Evolutionary conservation across 495 filamentous ascomycete genomes (phyloP), one percentile per base, ranked within the genome.

Genomic region (Xanthoparmelia taractica): DNA sequence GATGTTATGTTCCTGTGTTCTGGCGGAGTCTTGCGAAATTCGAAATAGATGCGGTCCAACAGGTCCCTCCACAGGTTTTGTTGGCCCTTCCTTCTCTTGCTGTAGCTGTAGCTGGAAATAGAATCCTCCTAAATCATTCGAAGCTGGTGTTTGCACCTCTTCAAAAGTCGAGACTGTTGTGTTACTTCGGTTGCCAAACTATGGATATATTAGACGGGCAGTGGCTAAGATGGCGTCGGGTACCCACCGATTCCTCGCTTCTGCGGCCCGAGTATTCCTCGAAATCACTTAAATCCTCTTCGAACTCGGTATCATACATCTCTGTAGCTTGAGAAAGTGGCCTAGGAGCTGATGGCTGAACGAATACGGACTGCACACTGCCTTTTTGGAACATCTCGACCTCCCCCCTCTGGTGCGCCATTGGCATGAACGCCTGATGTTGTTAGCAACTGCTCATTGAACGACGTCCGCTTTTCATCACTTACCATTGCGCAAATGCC

Each of bases 41-140:
- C 90, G 82, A 75, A 97, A 97, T n/a, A 97, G 79, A 76, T 96
- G 92, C 4, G 92, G 92, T 7, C 92, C 92, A 65, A 78, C 80
- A 8, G 92, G 92, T 29, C 92, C 92, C 69, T 91, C 83, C 2
- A 91, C 86, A 41, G 84, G 77, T 69, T 85, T 87, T 59, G 76
- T 68, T 41, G 72, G 69, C 57, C 75, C 67, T 36, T 70, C 56
- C 56, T 73, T 72, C 1, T 74, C 68, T 66, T 73, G 69, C 36
- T 31, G 27, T 33, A 77, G 67, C 15, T 69, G 67, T 29, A 74
- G 60, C 20, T 79, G 76, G 55, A 85, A 85, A 56, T 79, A 69
- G 69, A 82, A 80, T 31, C 68, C 67, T 23, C 65, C 61, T 63
- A 76, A 69, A 36, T 68, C 69, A 61, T 76, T 77, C 41, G 84